Conservation (phyloP, 2,329 filamentous ascomycete genomes). For the Aspergillus sp. region DNA sequence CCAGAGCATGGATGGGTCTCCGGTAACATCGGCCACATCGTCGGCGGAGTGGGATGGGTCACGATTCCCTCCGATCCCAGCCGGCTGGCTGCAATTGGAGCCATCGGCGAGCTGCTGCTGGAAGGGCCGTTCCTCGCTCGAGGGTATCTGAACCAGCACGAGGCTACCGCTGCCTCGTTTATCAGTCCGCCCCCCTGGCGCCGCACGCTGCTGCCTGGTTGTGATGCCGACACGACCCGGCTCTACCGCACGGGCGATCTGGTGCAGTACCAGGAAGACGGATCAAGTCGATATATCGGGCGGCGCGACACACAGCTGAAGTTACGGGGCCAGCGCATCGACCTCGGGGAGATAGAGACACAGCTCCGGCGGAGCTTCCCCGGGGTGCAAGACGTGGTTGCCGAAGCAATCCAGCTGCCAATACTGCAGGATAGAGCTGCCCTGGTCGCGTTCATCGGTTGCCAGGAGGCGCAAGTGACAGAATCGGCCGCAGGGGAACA, state of each 20-base stretch:
- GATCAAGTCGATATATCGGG: neutral
- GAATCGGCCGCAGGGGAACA: too few relatives aligned
- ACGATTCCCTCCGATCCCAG: slow-evolving; percentile 37
- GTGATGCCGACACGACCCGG: neutral
- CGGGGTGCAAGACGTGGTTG: too few relatives aligned
- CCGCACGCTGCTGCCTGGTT: neutral
- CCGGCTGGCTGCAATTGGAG: slow-evolving; percentile 51
- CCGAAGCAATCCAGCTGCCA: too few relatives aligned
- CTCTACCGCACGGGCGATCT: slow-evolving; percentile 1
- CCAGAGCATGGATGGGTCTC: neutral
- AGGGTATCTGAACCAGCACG: slow-evolving; percentile 55
- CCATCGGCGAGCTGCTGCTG: slow-evolving; percentile 35
- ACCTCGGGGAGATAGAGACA: slow-evolving; percentile 16
- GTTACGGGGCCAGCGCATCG: slow-evolving; percentile 11
- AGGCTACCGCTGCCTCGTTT: neutral
- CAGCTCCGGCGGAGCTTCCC: neutral
- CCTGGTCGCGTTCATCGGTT: too few relatives aligned
- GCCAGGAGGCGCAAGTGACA: too few relatives aligned
- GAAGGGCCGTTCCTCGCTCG: slow-evolving; percentile 52
- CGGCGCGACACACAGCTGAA: neutral
- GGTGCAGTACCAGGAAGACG: neutral
- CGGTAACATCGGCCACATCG: neutral
- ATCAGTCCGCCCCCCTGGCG: neutral
- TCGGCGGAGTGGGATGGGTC: neutral
- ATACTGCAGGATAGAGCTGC: too few relatives aligned